Conservation (phyloP, 2,329 filamentous ascomycete species). For the Sclerotinia trifoliorum region DNA sequence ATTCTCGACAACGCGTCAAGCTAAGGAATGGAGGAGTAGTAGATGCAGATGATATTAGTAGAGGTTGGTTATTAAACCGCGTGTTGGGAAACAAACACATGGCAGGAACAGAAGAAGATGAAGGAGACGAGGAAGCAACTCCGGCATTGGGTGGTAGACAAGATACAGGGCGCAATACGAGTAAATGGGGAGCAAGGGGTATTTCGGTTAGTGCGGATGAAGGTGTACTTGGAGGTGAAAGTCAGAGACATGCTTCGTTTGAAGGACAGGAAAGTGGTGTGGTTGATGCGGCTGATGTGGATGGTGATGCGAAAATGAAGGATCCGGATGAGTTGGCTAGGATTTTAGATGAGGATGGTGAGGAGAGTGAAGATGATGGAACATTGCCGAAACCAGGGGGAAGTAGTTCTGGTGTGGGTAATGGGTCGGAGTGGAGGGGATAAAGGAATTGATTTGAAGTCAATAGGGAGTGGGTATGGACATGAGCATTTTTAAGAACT, state of each 20-base stretch:
- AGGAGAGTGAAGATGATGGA: constrained; percentile 35
- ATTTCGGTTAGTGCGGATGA: constrained; percentile 68
- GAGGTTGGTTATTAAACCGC: constrained; percentile 78
- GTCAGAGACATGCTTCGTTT: constrained; percentile 44
- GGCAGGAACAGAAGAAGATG: constrained; percentile 41
- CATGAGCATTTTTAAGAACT: neutral
- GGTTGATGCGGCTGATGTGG: constrained; percentile 47
- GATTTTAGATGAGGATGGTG: constrained; percentile 57
- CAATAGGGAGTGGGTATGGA: neutral
- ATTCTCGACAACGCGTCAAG: constrained; percentile 89
- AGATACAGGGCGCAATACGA: constrained; percentile 15
- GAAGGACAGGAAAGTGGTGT: constrained; percentile 46
- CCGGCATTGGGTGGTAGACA: constrained; percentile 25
- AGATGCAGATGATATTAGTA: constrained; percentile 81
- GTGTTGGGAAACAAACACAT: constrained; percentile 71
- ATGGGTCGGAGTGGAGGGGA: constrained; percentile 21
- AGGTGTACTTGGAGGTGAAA: constrained; percentile 52
- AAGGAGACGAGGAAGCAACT: constrained; percentile 33
- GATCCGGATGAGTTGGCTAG: constrained; percentile 64
- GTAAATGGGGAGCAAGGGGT: constrained; percentile 59
- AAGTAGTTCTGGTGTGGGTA: constrained; percentile 1
- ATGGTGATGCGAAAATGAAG: constrained; percentile 64
- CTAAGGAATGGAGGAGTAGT: constrained; percentile 83
- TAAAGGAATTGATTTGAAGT: neutral
- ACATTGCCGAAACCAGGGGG: neutral